Percentiles rank a stretch among this genome's conserved stretches.
Conservation (phyloP, 805 yeast species). For the Suhomyces vadensis region DNA sequence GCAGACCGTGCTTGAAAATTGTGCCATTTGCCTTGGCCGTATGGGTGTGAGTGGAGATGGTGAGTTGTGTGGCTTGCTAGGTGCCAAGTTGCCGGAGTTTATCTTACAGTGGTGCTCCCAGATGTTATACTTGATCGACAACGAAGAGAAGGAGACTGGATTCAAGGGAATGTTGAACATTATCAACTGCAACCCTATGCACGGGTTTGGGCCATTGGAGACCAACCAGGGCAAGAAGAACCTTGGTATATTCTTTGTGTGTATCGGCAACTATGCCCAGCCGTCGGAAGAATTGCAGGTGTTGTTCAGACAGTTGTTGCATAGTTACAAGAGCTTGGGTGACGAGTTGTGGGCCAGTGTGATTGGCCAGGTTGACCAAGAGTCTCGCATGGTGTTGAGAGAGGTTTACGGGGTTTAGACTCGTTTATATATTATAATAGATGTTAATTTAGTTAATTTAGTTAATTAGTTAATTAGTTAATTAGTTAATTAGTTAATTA, state of each 20-base stretch:
- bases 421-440: no score
- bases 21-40: slow-evolving; percentile 88
- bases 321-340: slow-evolving; percentile 47
- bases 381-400: slow-evolving; percentile 24
- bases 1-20: slow-evolving; percentile 75
- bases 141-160: slow-evolving; percentile 86
- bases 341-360: slow-evolving; percentile 43
- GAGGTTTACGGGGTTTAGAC: slow-evolving; percentile 23
- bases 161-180: slow-evolving; percentile 80
- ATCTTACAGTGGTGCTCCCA: slow-evolving; percentile 69
- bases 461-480: not conserved
- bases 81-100: slow-evolving; percentile 59
- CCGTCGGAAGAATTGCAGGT: slow-evolving; percentile 50
- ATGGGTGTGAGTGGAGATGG: slow-evolving; percentile 65
- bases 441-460: no score
- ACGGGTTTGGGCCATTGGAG: slow-evolving; percentile 50
- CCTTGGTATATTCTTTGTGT: slow-evolving; percentile 55
- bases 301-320: slow-evolving; percentile 45
- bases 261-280: slow-evolving; percentile 55
- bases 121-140: slow-evolving; percentile 67
- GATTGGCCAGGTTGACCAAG: slow-evolving; percentile 32
- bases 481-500: not conserved
- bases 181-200: slow-evolving; percentile 62
- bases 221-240: slow-evolving; percentile 47
- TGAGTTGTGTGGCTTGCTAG: slow-evolving; percentile 43